Evolutionary conservation across 116 monocot genomes (phyloP), one percentile per base, ranked within the genome.

Genomic region (Papilionanthe hybrid): DNA sequence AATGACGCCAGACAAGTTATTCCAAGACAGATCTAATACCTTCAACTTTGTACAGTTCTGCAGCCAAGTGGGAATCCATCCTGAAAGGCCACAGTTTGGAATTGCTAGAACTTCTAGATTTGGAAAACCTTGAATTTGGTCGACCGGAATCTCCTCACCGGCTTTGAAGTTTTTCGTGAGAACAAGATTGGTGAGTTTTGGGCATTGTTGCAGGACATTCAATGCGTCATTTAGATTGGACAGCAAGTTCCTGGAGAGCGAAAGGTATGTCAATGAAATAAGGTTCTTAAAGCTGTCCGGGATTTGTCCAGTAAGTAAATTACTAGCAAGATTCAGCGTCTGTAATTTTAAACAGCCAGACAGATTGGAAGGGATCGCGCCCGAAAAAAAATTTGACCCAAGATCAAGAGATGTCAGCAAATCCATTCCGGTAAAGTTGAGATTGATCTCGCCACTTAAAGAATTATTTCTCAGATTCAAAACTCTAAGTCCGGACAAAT

Each of bases 11-110:
- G 77, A 44, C 71, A 95, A 79, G 27, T 68, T 78, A 81, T 95
- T 95, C 95, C 95, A 92, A 3, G 95, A 95, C 29, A 95, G 81
- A 81, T 95, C 95, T 68, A 95, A 47, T 3, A 95, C 84, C 76
- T 87, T 81, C 76, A 95, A 71, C 55, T 83, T 85, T 30, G 55
- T 75, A n/a, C 86, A 91, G 7, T 81, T 71, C n/a, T 29, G 50
- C 49, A 95, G 28, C 95, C 95, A 95, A 15, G 13, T 29, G 0
- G 95, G 93, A 29, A 91, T 60, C 0, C 74, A 55, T 29, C 95
- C 93, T 1, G 47, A 79, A 65, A 95, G 93, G 11, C 75, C 80
- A 57, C 89, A 91, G 77, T 82, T 89, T 23, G 95, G 82, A 28
- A 91, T 83, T 5, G 78, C 86, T 43, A 95, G 83, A 65, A 92